phyloP scores from a whole-genome alignment of 768 basidiomycete species.

The Mycena vulgaris region DNA sequence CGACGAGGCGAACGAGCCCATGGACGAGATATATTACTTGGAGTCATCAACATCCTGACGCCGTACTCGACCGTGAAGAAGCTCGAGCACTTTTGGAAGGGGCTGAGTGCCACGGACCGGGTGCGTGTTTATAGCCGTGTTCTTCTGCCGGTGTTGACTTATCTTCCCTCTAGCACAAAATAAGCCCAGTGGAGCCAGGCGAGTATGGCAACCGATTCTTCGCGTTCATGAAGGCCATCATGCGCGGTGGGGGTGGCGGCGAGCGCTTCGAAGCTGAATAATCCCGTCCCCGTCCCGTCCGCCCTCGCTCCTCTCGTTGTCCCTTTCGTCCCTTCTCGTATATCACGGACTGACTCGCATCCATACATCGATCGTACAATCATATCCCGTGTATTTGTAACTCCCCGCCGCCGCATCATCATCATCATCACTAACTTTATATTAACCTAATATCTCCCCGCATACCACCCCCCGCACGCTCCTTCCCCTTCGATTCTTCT shows the following conservation, averaged over 20 bases:
- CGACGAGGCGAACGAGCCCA: slow-evolving; percentile 81
- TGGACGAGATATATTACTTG: slow-evolving; percentile 93
- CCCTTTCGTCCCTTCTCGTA: background rate
- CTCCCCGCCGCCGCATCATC: too few species aligned
- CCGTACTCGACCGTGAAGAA: slow-evolving; percentile 87
- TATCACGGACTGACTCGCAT: slow-evolving; percentile 30
- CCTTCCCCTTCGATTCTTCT: background rate
- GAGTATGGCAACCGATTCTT: slow-evolving; percentile 95
- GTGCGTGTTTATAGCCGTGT: slow-evolving; percentile 67
- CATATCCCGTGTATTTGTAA: slow-evolving; percentile 27
- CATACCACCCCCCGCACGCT: slow-evolving; percentile 7
- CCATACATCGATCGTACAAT: slow-evolving; percentile 14
- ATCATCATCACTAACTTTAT: slow-evolving; percentile 26
- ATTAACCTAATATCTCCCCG: slow-evolving; percentile 23
- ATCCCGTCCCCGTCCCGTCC: background rate
- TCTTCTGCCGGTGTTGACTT: slow-evolving; percentile 19
- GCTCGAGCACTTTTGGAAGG: slow-evolving; percentile 94
- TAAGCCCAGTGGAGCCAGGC: slow-evolving; percentile 90
- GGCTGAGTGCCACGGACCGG: slow-evolving; percentile 85
- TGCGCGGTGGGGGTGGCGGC: slow-evolving; percentile 85
- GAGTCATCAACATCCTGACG: slow-evolving; percentile 97
- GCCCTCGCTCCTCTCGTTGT: background rate
- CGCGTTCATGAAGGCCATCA: slow-evolving; percentile 86
- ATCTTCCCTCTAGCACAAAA: slow-evolving; percentile 80
- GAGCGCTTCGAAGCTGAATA: slow-evolving; percentile 54